Percentiles rank a stretch among this genome's conserved stretches.
These are phyloP conservation scores for Emergomyces pasteurianus DNA, from an alignment of 2,329 filamentous ascomycete genomes.

Conservation along the genomic window DNA sequence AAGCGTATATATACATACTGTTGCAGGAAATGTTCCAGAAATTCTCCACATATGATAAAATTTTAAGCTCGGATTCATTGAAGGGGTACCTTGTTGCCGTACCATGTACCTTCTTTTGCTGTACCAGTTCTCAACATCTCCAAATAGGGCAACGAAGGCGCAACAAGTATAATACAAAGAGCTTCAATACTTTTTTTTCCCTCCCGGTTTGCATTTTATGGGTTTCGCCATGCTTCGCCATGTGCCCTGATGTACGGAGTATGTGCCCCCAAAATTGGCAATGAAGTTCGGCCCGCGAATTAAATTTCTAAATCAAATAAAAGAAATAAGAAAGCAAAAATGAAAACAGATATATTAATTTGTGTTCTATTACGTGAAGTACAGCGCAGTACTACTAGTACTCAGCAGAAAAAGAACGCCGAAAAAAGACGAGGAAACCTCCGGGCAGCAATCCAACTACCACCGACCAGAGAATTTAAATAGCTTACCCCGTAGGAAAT, in stretches of 20 bases:
- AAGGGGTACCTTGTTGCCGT: neutral
- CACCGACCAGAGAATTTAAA: neutral
- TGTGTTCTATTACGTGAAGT: too few species aligned
- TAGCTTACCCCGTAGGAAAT: neutral
- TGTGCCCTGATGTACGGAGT: neutral
- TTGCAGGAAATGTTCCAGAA: neutral
- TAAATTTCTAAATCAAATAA: too few species aligned
- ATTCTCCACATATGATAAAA: neutral
- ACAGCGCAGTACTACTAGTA: too few species aligned
- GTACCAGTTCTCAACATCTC: neutral
- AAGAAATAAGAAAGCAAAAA: too few species aligned
- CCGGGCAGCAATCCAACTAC: neutral
- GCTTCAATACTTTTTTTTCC: neutral
- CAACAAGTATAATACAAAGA: neutral
- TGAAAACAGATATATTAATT: too few species aligned
- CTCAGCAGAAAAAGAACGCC: neutral
- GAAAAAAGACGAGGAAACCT: neutral
- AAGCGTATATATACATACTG: too few species aligned
- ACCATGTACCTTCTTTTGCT: neutral
- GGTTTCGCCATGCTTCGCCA: neutral
- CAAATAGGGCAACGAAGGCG: neutral
- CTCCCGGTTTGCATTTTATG: neutral
- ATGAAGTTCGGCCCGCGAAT: too few species aligned
- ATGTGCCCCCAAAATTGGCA: neutral
- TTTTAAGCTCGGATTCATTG: neutral